A percentile compares a stretch with the other conserved stretches of the same genome.
Evolutionary conservation across 108 stramenopile genomes (phyloP).

Genomic region (Cyclotella sp.): DNA sequence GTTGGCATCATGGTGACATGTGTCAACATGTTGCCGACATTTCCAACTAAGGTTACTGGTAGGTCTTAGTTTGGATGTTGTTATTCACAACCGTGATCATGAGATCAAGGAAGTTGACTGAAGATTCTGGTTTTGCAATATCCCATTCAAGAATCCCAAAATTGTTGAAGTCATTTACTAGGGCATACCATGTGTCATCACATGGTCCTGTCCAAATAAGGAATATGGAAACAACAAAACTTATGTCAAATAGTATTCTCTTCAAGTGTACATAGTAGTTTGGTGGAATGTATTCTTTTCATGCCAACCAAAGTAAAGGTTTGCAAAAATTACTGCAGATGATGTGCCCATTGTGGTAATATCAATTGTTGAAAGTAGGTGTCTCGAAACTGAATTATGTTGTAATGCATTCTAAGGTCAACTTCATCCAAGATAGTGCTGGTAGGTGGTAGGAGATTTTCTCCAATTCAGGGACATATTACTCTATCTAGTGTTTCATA

Average conservation of each 20-base stretch:
- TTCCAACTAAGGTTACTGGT: no score
- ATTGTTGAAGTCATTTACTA: background rate
- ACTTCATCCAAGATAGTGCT: background rate
- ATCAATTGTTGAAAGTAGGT: no score
- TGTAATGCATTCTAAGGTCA: background rate
- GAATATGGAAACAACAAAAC: background rate
- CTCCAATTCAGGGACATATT: background rate
- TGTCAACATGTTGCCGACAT: no score
- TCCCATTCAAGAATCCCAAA: constrained; percentile 6
- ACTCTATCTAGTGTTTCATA: background rate
- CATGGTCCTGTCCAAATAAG: background rate
- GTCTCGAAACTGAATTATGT: background rate
- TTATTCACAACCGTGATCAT: background rate
- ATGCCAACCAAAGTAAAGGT: background rate
- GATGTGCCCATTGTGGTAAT: no score
- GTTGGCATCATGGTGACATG: no score
- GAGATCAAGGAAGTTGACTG: constrained; percentile 6
- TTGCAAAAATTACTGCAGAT: no score
- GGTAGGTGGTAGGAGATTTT: background rate
- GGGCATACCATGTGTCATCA: background rate
- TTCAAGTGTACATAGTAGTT: background rate
- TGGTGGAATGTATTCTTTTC: background rate
- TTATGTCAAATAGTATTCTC: constrained; percentile 1
- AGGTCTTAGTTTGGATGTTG: background rate
- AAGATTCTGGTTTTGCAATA: background rate